Evolutionary conservation across 257 asterid genomes (phyloP), one percentile per base, ranked within the genome.

Genomic region (Penstemon davidsonii): DNA sequence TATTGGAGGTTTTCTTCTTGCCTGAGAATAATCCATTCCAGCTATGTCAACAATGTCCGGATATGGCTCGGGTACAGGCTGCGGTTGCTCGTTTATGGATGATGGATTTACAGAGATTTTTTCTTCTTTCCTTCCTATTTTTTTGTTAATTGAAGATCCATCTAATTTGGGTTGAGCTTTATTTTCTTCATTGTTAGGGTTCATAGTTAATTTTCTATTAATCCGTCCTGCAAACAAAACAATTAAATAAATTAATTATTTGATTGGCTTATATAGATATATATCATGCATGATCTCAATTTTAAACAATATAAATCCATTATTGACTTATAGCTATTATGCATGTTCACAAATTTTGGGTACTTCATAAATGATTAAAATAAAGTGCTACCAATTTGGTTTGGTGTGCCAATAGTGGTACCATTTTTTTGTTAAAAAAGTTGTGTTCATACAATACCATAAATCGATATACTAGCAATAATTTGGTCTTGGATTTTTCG

Each of bases 1-100:
- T 73, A 87, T 78, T 2, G 95, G 91, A 46, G 91, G 83, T 76
- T 82, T 87, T 75, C 95, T 80, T 69, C 56, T 77, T 12, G 92
- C 86, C 54, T 80, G 82, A 7, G 95, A 82, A 79, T 89, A 89
- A 73, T 87, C 96, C 95, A 89, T 89, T 59, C 76, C 92, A 47
- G 86, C 84, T 5, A 89, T 50, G 83, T 84, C 95, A 60, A 85
- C n/a, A 56, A 74, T 60, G 60, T 80, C 86, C 18, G 83, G 81
- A 49, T 57, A 66, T 3, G 70, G 74, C 37, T 74, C 74, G 3
- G 25, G 25, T 5, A 8, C 53, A 5, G 62, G 38, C 19, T 55
- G 55, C 3, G 44, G 25, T 64, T 47, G 36, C 39, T 25, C 43
- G 8, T 36, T 66, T 53, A 4, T 15, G 8, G 56, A 40, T 13